Conservation (phyloP, 2,329 filamentous ascomycete genomes). For the Fusarium multiceps region DNA sequence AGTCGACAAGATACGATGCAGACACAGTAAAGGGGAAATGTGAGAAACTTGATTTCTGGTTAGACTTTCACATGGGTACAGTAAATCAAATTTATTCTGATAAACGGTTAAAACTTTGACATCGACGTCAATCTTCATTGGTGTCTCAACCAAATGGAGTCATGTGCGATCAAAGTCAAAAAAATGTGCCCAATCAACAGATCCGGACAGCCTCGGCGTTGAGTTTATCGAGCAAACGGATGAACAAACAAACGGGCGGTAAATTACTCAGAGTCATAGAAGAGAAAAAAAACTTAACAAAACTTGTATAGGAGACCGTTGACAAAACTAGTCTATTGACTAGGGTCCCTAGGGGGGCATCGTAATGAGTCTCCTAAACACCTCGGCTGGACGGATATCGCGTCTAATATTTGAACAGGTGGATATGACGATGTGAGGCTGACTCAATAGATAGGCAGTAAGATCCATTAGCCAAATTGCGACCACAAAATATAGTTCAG, state of each 20-base stretch:
- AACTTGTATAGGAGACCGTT: not conserved
- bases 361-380: not conserved
- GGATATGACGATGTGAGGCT: conserved; percentile 27
- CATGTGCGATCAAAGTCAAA: not conserved
- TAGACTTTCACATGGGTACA: not conserved
- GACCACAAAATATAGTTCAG: conserved; percentile 20
- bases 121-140: not conserved
- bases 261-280: not conserved
- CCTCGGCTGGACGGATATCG: not conserved
- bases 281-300: not conserved
- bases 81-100: not conserved
- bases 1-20: not conserved
- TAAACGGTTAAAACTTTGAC: not conserved
- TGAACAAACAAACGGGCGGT: not conserved
- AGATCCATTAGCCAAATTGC: conserved; percentile 18
- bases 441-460: conserved; percentile 25
- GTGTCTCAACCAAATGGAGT: not conserved
- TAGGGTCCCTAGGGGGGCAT: not conserved
- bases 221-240: not conserved
- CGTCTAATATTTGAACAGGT: not conserved
- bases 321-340: not conserved
- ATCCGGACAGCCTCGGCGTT: not conserved
- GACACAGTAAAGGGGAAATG: not conserved
- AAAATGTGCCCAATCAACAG: not conserved
- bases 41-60: not conserved